phyloP scores from a whole-genome alignment of 768 basidiomycete genomes.

The Rickenella mellea region DNA sequence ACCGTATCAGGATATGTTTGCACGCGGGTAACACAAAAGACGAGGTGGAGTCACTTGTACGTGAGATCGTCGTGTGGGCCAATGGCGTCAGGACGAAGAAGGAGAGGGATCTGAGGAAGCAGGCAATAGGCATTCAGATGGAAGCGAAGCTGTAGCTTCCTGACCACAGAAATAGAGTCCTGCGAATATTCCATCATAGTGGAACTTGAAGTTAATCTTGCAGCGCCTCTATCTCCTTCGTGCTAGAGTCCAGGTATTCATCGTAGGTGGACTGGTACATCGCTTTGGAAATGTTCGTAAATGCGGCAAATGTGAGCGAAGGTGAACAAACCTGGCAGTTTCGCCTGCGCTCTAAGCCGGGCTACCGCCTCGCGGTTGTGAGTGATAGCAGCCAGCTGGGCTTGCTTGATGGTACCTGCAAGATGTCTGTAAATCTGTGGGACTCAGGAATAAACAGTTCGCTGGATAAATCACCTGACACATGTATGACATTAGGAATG shows the following conservation, averaged over 20 bases:
- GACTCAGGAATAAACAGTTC: background rate
- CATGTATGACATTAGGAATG: conserved; percentile 71
- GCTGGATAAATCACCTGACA: conserved; percentile 54
- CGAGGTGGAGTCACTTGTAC: conserved; percentile 52
- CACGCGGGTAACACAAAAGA: conserved; percentile 63
- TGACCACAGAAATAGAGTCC: background rate
- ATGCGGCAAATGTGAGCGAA: background rate
- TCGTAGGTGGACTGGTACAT: conserved; percentile 54
- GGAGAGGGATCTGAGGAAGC: background rate
- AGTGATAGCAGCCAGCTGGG: conserved; percentile 65
- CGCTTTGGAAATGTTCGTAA: conserved; percentile 21
- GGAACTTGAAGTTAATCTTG: conserved; percentile 42
- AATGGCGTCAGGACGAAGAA: conserved; percentile 20
- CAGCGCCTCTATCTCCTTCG: conserved; percentile 52
- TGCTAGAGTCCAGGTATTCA: conserved; percentile 45
- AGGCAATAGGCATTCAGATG: background rate
- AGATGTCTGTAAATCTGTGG: background rate
- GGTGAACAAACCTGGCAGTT: conserved; percentile 37
- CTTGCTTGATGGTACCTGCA: conserved; percentile 80
- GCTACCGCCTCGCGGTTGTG: conserved; percentile 69
- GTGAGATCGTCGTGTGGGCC: conserved; percentile 42
- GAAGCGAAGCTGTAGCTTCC: background rate
- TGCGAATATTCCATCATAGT: background rate
- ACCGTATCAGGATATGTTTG: conserved; percentile 83
- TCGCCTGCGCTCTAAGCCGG: conserved; percentile 45